phyloP scores from a whole-genome alignment of 2,329 filamentous ascomycete genomes.

The Xylaria sp. region DNA sequence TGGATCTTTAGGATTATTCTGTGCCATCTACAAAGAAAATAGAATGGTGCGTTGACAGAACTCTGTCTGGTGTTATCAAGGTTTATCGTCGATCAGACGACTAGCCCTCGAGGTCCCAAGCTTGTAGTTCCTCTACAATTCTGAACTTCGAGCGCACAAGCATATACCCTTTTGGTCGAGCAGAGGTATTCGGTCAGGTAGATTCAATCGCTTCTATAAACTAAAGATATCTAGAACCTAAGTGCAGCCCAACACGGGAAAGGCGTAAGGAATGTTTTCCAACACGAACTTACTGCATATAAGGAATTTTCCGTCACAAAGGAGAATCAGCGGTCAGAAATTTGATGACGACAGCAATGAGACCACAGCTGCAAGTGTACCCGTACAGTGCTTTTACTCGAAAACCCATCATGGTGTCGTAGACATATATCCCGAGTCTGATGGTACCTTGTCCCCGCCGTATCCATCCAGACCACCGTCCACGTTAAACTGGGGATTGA shows the following conservation, averaged over 20 bases:
- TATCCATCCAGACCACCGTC: constrained; percentile 31
- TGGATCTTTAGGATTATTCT: not conserved
- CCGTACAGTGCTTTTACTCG: constrained; percentile 8
- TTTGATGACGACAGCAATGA: constrained; percentile 2
- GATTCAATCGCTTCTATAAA: not conserved
- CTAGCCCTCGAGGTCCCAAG: not conserved
- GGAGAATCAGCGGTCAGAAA: not conserved
- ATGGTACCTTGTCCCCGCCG: constrained; percentile 40
- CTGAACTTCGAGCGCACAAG: not conserved
- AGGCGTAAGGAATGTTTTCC: not conserved
- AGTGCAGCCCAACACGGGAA: not conserved
- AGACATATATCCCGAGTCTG: constrained; percentile 48
- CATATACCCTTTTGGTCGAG: not conserved
- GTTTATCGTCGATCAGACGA: not conserved
- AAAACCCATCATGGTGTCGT: constrained; percentile 38
- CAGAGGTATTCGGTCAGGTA: not conserved
- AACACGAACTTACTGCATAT: not conserved
- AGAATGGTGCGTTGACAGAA: not conserved
- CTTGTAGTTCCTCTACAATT: not conserved
- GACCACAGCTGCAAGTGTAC: not conserved
- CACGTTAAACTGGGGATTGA: constrained; percentile 27
- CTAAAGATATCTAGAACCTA: constrained; percentile 8
- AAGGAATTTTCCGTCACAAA: not conserved
- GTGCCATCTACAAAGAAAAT: not conserved
- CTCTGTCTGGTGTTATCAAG: not conserved